Evolutionary conservation across 169 alveolate genomes (phyloP), one percentile per base, ranked within the genome.

Genomic region (Cryptosporidium meleagridis): DNA sequence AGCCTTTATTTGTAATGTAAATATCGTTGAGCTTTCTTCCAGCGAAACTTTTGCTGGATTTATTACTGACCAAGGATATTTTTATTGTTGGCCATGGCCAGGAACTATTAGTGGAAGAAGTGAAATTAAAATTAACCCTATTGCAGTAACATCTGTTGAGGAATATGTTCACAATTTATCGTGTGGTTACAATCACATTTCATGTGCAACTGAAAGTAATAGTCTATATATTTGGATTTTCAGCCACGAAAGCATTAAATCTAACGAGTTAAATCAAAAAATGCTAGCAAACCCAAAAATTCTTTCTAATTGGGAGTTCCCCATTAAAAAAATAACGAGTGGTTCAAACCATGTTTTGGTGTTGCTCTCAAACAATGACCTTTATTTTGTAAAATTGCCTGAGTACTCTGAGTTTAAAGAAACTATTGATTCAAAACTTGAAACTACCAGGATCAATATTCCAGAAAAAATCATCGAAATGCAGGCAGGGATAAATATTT

Each of bases 1-100:
- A 29, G 89, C 89, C 3, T 80, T 80, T 62, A n/a, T 65, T 41
- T 80, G 89, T 44, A 80, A 80, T 65, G 75, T 80, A 59, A 44
- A 62, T 26, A 51, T 80, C 14, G 26, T 58, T 29, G 59, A 65
- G 16, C 89, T 80, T 45, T 62, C 75, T 18, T 80, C 80, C 9
- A 58, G 89, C 16, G 52, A 80, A 10, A 61, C 35, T 1, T 80
- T 80, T 80, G 61, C 80, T 37, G 89, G 89, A 10, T 80, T 80
- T 45, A 35, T 80, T 37, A 80, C 89, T 12, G 62, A 80, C 41
- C 80, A 80, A 23, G 80, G 80, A 26, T 80, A 80, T 39, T 39
- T 65, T 4, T 80, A 62, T 80, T 80, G 45, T 45, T 80, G 89
- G 89, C 48, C 35, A 18, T 80, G 89, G 89, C 69, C 55, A 41